Conservation (phyloP, 495 filamentous ascomycete genomes). For the Pseudoneurospora amorphoporcata region DNA sequence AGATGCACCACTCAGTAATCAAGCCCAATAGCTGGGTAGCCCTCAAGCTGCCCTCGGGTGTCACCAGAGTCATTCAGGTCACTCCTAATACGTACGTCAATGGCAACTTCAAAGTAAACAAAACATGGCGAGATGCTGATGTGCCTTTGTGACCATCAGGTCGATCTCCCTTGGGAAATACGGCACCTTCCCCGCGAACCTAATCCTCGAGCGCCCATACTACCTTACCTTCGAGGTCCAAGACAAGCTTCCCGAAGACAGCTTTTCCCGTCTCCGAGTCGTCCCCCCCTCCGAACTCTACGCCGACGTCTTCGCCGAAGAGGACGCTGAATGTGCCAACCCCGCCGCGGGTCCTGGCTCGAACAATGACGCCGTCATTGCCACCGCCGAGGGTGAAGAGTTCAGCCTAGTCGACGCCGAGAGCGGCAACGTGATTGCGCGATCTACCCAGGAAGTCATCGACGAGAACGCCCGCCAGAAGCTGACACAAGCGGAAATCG, state of each 20-base stretch:
- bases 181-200: conserved; percentile 75
- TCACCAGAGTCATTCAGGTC: conserved; percentile 51
- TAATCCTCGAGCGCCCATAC: conserved; percentile 78
- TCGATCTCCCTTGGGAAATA: conserved; percentile 81
- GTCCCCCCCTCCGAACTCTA: conserved; percentile 77
- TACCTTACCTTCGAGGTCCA: conserved; percentile 83
- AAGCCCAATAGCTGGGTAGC: conserved; percentile 54
- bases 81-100: conserved; percentile 66
- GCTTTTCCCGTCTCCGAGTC: conserved; percentile 54
- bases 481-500: conserved; percentile 78
- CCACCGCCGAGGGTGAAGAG: conserved; percentile 22
- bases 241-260: conserved; percentile 49
- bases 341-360: conserved; percentile 18
- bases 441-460: conserved; percentile 66
- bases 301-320: conserved; percentile 60
- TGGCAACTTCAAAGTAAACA: neutral
- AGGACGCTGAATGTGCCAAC: conserved; percentile 25
- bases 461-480: conserved; percentile 76
- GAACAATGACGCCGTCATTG: conserved; percentile 20
- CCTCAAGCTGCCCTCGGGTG: conserved; percentile 58
- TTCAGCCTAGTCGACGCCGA: conserved; percentile 36
- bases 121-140: conserved; percentile 4
- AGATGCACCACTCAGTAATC: conserved; percentile 39
- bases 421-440: conserved; percentile 51
- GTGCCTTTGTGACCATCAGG: conserved; percentile 31